Base-by-base conservation (phyloP, 2,329 filamentous ascomycete genomes). In the Conoideocrella luteorostrata region DNA sequence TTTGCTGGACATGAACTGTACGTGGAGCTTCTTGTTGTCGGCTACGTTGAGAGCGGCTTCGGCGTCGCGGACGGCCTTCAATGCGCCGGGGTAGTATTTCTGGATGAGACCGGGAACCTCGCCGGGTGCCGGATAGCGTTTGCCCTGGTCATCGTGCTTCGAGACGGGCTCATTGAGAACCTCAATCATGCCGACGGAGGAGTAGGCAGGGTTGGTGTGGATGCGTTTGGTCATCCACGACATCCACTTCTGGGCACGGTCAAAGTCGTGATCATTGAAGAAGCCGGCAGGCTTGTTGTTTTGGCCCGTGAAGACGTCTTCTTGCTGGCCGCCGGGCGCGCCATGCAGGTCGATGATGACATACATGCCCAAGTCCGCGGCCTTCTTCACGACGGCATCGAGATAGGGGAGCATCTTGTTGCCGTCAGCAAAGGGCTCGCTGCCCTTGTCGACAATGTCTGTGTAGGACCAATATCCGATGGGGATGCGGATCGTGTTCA, bases 151-250 rank as follows among this genome's bases (percentile, higher is more conserved):
- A 35, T 54, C 52, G 39, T 54, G 52, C 13, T 34, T 40, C 4
- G 52, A 66, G 18, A 70, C 56, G 21, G 48, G 48, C 47, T 50
- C 77, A 56, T 80, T 80, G 50, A 79, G 62, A 9, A 81, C 64
- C 53, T 76, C 70, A 12, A 82, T 59, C 70, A 77, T 80, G 15
- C 78, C 77, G 22, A 80, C 77, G 29, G 71, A 77, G 32, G 70
- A 61, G 54, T 76, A 78, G 36, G 67, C 67, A 5, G 58, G 45
- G 41, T 68, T 69, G 0, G 56, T 60, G 52, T 80, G 76, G 39
- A 79, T 72, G 26, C 69, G 63, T 21, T 68, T 66, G 1, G 75
- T 71, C 57, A 82, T 71, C 69, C 71, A 78, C 32, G 70, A 61
- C 5, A 82, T 65, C 53, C 78, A 80, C 38, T 67, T 57, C 43